Base-by-base conservation (phyloP, 148 eudicot genomes). In the Bassia scoparia region DNA sequence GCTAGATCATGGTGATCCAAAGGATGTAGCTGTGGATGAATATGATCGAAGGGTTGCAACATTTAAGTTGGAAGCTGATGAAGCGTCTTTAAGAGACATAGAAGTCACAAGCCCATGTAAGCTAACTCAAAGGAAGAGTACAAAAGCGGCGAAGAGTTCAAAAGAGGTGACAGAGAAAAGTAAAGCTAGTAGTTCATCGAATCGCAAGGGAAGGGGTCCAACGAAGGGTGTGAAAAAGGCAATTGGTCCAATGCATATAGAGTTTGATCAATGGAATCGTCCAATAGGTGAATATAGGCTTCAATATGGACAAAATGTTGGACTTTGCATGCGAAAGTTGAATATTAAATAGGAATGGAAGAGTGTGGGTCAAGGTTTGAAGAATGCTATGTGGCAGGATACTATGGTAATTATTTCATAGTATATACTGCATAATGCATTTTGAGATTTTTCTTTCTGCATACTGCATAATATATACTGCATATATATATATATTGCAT, bases 301-400 rank as follows among this genome's bases (percentile, higher is more conserved):
- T n/a, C 26, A 67, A 67, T 44, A 21, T 44, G 70, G 34, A 5
- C 70, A 67, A 24, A 49, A 67, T 41, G 7, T 67, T 16, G 53
- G 70, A 3, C 37, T 67, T 67, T 67, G 70, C 50, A 41, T 65
- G 50, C 49, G 52, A 10, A 65, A 41, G 18, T 26, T 38, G 11
- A 65, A 65, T 18, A 65, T 65, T 3, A 65, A 65, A 4, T 65
- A 17, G 69, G 46, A 65, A 21, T 65, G 69, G 69, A 65, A 65
- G 30, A 48, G 26, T 41, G 69, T 65, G 30, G 41, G 52, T n/a
- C 3, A 2, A 7, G 69, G 69, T 11, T 37, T 18, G 27, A 65
- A 29, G 52, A 20, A 65, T 4, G 6, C 46, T 13, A n/a, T 65
- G 31, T 65, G 69, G 69, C 50, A 65, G 21, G 69, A 65, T 17